phyloP scores from a whole-genome alignment of 805 yeast species.

The Cyberlindnera saturnus region DNA sequence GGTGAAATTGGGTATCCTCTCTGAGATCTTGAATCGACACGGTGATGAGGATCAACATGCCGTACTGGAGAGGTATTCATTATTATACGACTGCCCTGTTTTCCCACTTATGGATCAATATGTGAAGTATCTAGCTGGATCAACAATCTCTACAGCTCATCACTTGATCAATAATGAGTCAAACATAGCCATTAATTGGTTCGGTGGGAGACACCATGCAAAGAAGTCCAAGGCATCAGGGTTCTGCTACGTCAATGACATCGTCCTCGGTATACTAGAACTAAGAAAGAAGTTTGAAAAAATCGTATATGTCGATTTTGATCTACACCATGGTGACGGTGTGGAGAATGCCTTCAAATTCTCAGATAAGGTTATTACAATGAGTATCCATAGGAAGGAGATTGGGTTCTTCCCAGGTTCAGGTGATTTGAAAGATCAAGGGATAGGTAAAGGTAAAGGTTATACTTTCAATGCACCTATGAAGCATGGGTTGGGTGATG shows the following conservation, averaged over 20 bases:
- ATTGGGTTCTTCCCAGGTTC: constrained; percentile 72
- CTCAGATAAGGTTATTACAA: constrained; percentile 49
- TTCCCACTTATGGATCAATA: constrained; percentile 51
- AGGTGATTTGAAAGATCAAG: constrained; percentile 38
- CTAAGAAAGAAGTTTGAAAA: constrained; percentile 40
- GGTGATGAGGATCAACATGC: constrained; percentile 4
- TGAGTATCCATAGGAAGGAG: constrained; percentile 61
- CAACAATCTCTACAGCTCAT: constrained; percentile 45
- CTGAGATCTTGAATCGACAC: too few relatives aligned
- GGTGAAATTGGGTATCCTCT: neutral
- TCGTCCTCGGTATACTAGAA: constrained; percentile 48
- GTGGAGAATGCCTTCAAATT: constrained; percentile 59
- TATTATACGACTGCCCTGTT: constrained; percentile 57
- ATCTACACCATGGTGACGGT: constrained; percentile 79
- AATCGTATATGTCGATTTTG: constrained; percentile 62
- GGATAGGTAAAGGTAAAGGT: constrained; percentile 32
- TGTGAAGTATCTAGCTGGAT: constrained; percentile 44
- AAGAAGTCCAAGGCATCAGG: constrained; percentile 52
- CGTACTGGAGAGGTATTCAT: constrained; percentile 34
- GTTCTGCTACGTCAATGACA: constrained; percentile 69
- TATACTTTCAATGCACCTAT: constrained; percentile 49
- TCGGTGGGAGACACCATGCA: constrained; percentile 77
- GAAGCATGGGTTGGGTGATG: constrained; percentile 49
- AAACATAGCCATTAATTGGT: constrained; percentile 55
- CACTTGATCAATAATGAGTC: constrained; percentile 1